Conservation (phyloP, 73 alveolate species). For the Paraurostyla sp. region DNA sequence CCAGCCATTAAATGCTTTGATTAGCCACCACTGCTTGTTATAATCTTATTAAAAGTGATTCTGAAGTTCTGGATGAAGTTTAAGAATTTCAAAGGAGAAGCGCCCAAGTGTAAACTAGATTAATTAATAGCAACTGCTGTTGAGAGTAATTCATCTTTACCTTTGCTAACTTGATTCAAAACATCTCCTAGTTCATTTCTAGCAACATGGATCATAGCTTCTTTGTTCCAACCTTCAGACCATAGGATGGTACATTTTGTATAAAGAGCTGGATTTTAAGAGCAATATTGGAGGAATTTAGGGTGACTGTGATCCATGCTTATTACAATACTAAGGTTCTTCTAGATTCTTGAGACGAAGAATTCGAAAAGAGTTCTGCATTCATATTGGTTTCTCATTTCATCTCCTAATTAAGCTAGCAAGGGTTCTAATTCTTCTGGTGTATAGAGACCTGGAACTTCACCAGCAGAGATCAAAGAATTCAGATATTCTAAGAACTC, state of each 20-base stretch:
- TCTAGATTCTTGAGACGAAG: slow-evolving; percentile 88
- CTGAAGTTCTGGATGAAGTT: slow-evolving; percentile 74
- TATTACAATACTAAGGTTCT: slow-evolving; percentile 95
- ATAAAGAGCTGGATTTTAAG: slow-evolving; percentile 98
- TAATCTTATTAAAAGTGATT: slow-evolving; percentile 82
- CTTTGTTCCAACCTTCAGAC: slow-evolving; percentile 91
- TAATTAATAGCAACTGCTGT: slow-evolving; percentile 67
- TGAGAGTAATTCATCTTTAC: slow-evolving; percentile 64
- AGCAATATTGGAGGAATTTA: slow-evolving; percentile 93
- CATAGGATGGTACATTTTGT: slow-evolving; percentile 97
- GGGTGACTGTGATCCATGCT: slow-evolving; percentile 97
- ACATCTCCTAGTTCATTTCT: slow-evolving; percentile 71
- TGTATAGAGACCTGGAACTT: slow-evolving; percentile 98
- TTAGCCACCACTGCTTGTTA: slow-evolving; percentile 94
- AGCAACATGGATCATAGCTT: slow-evolving; percentile 74
- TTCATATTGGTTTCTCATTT: slow-evolving; percentile 88
- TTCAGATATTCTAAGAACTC: slow-evolving; percentile 95
- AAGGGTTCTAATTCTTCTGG: slow-evolving; percentile 98
- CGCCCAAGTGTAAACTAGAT: slow-evolving; percentile 67
- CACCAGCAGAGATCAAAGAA: slow-evolving; percentile 97
- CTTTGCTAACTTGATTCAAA: slow-evolving; percentile 55
- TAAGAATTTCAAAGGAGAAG: slow-evolving; percentile 83
- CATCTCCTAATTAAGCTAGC: slow-evolving; percentile 83
- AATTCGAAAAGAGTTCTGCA: slow-evolving; percentile 88
- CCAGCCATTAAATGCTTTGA: slow-evolving; percentile 98